Conservation (phyloP, 2,329 filamentous ascomycete species). For the Colletotrichum sp. region DNA sequence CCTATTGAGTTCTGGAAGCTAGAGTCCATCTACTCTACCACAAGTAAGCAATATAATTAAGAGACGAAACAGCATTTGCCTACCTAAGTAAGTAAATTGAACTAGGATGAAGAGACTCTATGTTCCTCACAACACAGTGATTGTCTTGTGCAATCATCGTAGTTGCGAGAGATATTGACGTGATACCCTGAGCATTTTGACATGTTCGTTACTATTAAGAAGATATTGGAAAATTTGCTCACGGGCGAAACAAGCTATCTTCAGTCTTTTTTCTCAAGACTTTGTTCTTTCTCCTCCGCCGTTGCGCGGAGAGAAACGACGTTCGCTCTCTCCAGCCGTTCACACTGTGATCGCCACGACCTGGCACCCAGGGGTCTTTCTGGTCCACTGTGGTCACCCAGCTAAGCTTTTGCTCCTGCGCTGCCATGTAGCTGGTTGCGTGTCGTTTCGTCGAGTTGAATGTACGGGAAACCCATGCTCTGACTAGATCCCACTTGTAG, state of each 20-base stretch:
- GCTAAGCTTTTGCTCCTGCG: neutral
- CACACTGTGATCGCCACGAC: neutral
- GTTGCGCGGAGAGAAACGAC: neutral
- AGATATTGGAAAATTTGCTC: neutral
- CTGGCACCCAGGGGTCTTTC: neutral
- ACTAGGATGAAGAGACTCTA: neutral
- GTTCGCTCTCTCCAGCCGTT: neutral
- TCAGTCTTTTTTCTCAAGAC: neutral
- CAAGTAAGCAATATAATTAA: neutral
- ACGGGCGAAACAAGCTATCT: neutral
- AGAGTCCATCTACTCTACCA: neutral
- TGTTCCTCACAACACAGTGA: neutral
- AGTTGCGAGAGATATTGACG: neutral
- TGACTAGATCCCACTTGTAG: constrained; percentile 22
- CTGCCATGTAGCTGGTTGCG: neutral
- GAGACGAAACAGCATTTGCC: neutral
- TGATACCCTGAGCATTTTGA: neutral
- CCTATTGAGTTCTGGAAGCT: neutral
- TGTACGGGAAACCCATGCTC: neutral
- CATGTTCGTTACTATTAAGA: neutral
- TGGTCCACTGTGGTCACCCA: neutral
- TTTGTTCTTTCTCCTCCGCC: neutral
- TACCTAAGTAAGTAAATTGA: neutral
- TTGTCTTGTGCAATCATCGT: neutral
- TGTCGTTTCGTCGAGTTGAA: neutral